These are phyloP conservation scores for Rhizoctonia solani DNA, from an alignment of 1,284 basidiomycete genomes.

Conservation along the genomic window DNA sequence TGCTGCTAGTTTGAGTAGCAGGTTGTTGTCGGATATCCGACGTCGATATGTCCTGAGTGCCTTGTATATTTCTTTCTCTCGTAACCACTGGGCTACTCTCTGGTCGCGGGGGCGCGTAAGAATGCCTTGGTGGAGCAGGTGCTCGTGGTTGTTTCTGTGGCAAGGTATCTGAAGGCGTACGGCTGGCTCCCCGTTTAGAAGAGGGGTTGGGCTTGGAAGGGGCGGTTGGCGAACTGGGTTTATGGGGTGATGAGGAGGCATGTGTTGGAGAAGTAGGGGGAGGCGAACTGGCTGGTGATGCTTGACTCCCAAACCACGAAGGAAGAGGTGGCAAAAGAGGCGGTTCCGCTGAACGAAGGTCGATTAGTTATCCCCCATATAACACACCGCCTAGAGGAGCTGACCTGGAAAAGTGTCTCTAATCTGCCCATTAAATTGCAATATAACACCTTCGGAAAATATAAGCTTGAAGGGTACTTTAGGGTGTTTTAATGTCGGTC, in stretches of 20 bases:
- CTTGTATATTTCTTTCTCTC: not conserved
- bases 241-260: slow-evolving; percentile 1
- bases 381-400: not conserved
- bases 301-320: slow-evolving; percentile 13
- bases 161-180: not conserved
- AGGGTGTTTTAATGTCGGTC: not conserved
- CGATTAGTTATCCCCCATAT: not conserved
- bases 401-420: slow-evolving; percentile 24
- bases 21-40: not conserved
- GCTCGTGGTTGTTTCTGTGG: too few relatives aligned
- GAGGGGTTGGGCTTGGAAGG: not conserved
- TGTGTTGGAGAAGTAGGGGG: not conserved
- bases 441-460: slow-evolving; percentile 8
- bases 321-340: not conserved
- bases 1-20: not conserved
- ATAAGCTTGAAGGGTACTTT: slow-evolving; percentile 23
- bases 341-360: not conserved
- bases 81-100: not conserved
- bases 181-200: not conserved
- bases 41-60: not conserved
- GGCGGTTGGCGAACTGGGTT: not conserved
- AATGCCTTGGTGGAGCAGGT: too few relatives aligned
- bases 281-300: not conserved
- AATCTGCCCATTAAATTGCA: not conserved
- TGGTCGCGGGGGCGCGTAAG: too few relatives aligned